Conservation (phyloP, 257 asterid genomes). For the Nicotiana attenuata region DNA sequence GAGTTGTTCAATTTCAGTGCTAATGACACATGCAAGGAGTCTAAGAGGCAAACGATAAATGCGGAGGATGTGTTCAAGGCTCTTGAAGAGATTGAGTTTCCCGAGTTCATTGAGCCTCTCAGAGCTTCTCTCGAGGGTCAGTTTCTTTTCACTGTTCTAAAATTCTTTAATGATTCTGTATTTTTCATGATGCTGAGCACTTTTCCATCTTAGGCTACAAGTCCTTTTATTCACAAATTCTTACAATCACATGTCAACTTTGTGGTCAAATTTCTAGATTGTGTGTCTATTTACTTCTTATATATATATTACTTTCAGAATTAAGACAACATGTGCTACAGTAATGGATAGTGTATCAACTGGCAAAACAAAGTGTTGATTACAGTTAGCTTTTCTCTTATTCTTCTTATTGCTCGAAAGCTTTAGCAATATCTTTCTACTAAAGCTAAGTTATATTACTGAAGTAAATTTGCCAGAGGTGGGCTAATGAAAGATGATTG, state of each 20-base stretch:
- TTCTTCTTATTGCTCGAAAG: neutral
- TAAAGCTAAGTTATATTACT: neutral
- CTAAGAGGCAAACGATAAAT: constrained; percentile 71
- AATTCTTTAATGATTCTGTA: neutral
- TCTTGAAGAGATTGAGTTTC: constrained; percentile 81
- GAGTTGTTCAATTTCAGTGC: constrained; percentile 35
- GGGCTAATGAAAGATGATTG: neutral
- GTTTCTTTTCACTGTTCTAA: constrained; percentile 3
- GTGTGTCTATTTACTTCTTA: neutral
- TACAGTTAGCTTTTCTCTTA: neutral
- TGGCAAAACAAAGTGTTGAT: neutral
- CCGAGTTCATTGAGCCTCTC: constrained; percentile 73
- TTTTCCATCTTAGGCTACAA: neutral
- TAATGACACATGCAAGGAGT: constrained; percentile 79
- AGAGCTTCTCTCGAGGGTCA: constrained; percentile 82
- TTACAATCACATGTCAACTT: neutral
- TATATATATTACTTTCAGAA: neutral
- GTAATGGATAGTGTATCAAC: neutral
- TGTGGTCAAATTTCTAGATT: neutral
- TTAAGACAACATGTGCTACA: neutral
- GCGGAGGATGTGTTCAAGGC: constrained; percentile 96
- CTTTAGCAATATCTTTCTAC: neutral
- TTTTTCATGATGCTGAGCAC: neutral
- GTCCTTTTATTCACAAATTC: neutral
- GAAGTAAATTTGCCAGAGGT: neutral